Conservation (phyloP, 2,329 filamentous ascomycete genomes). For the Diaporthe longicolla region DNA sequence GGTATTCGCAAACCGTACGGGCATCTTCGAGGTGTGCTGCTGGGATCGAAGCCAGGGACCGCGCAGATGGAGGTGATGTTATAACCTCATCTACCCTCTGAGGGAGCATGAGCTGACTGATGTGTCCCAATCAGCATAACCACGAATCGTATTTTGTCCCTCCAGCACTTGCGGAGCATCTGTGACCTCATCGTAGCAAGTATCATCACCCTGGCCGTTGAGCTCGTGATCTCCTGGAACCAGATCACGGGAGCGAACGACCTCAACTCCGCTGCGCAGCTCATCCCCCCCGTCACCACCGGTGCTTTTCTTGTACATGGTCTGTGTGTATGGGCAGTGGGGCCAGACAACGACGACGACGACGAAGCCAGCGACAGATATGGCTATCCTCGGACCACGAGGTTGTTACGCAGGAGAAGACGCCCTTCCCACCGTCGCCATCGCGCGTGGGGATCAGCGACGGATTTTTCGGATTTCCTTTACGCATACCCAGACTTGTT, state of each 20-base stretch:
- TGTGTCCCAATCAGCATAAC: constrained; percentile 30
- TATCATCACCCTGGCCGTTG: constrained; percentile 44
- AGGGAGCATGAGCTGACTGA: neutral
- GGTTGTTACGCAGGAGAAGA: neutral
- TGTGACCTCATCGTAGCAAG: constrained; percentile 44
- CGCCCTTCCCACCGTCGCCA: neutral
- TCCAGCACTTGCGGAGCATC: constrained; percentile 45
- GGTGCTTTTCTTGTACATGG: constrained; percentile 36
- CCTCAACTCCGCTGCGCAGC: constrained; percentile 47
- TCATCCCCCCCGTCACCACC: constrained; percentile 42
- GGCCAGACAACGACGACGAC: constrained; percentile 18
- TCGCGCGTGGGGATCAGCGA: neutral
- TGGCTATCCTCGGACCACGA: neutral
- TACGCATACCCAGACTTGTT: neutral
- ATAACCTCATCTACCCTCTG: no score
- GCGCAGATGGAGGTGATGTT: constrained; percentile 36
- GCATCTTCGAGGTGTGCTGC: constrained; percentile 35
- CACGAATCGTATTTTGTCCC: constrained; percentile 34
- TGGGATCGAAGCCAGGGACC: constrained; percentile 30
- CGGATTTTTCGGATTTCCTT: neutral
- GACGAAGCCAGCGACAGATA: neutral
- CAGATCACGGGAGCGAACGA: constrained; percentile 47
- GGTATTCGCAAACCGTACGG: constrained; percentile 17
- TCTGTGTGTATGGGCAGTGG: constrained; percentile 34
- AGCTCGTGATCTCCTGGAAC: constrained; percentile 46